phyloP scores from a whole-genome alignment of 345 rosid genomes.

The Lepidium africanum region DNA sequence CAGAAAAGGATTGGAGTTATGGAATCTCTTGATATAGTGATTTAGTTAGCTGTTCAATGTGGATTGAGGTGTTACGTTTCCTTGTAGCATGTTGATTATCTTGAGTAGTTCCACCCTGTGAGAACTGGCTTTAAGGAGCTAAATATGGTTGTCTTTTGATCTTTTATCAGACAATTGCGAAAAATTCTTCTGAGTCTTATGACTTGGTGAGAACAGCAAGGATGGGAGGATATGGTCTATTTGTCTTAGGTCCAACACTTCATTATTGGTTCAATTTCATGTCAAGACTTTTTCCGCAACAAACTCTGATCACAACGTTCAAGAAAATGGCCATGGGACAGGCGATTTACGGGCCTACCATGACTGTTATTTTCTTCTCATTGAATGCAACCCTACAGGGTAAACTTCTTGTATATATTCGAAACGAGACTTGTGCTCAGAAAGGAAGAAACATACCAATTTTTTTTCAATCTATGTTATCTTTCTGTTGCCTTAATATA shows the following conservation, averaged over 20 bases:
- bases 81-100: background rate
- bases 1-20: background rate
- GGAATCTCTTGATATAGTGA: background rate
- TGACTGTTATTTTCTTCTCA: conserved; percentile 75
- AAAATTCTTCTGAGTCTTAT: conserved; percentile 38
- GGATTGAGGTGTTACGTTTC: background rate
- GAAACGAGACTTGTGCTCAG: background rate
- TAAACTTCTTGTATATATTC: conserved; percentile 12
- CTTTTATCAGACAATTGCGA: conserved; percentile 37
- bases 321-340: conserved; percentile 85
- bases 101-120: background rate
- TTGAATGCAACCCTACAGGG: conserved; percentile 66
- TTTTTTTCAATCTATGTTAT: background rate
- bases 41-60: background rate
- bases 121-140: background rate
- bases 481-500: background rate
- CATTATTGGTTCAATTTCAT: conserved; percentile 78
- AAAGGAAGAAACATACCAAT: background rate
- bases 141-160: background rate
- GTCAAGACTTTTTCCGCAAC: conserved; percentile 59
- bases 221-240: conserved; percentile 76
- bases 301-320: conserved; percentile 55
- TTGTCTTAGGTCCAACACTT: conserved; percentile 68
- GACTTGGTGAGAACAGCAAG: conserved; percentile 67
- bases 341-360: conserved; percentile 58